phyloP scores from a whole-genome alignment of 331 rosid genomes.

The Telfairia occidentalis region DNA sequence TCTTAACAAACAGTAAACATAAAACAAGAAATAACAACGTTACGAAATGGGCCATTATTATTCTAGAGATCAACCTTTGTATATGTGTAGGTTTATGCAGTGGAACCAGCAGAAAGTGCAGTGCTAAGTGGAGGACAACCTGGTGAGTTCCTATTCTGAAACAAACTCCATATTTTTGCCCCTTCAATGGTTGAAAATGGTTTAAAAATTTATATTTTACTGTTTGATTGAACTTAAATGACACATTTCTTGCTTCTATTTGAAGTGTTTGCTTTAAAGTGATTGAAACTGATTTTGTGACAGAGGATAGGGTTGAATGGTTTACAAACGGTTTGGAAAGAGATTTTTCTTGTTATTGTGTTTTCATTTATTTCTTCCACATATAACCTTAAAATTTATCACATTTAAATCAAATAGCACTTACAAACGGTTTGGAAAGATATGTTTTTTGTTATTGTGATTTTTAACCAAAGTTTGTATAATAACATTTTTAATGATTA shows the following conservation, averaged over 20 bases:
- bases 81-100: constrained; percentile 41
- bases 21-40: not conserved
- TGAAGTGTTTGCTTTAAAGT: not conserved
- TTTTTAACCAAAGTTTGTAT: not conserved
- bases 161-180: not conserved
- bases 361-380: not conserved
- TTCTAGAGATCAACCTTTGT: not conserved
- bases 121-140: constrained; percentile 59
- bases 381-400: not conserved
- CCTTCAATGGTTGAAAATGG: not conserved
- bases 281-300: not conserved
- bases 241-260: not conserved
- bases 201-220: not conserved
- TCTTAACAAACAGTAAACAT: not conserved
- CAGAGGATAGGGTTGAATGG: not conserved
- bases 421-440: too few species aligned
- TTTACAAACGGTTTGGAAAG: not conserved
- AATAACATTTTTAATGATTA: not conserved
- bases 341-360: not conserved
- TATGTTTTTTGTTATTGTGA: too few species aligned
- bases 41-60: not conserved
- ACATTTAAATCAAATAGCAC: too few species aligned
- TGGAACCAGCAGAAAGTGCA: constrained; percentile 63
- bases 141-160: constrained; percentile 30
- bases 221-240: not conserved